These are phyloP conservation scores for Coccinonectria pachysandricola DNA, from an alignment of 2,329 filamentous ascomycete species.

Conservation along the genomic window DNA sequence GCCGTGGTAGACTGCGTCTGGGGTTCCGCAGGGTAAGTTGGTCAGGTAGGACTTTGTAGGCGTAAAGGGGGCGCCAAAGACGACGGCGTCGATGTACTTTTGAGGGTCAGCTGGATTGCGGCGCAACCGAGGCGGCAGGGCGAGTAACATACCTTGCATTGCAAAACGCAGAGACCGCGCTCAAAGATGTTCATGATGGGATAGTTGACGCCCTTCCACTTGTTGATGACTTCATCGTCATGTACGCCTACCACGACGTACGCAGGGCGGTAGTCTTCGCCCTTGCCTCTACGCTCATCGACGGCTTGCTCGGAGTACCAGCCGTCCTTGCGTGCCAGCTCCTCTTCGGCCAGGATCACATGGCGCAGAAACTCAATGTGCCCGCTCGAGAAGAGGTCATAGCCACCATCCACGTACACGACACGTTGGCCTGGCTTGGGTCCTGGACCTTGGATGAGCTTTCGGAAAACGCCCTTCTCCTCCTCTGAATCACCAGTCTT, in stretches of 20 bases:
- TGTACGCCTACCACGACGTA: conserved; percentile 93
- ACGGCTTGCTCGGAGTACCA: conserved; percentile 63
- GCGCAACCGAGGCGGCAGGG: neutral
- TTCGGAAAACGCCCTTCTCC: conserved; percentile 55
- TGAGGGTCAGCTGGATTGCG: conserved; percentile 6
- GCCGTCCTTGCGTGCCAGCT: conserved; percentile 53
- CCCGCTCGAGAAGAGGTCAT: conserved; percentile 91
- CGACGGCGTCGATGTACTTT: conserved; percentile 75
- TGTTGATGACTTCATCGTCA: conserved; percentile 89
- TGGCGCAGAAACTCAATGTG: conserved; percentile 89
- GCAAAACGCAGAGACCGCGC: conserved; percentile 85
- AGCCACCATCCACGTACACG: conserved; percentile 93
- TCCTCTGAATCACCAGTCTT: conserved; percentile 36
- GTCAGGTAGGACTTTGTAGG: conserved; percentile 71
- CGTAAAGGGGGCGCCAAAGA: conserved; percentile 85
- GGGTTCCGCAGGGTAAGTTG: conserved; percentile 61
- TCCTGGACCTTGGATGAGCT: conserved; percentile 59
- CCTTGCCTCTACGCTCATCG: conserved; percentile 52
- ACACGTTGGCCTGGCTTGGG: conserved; percentile 71
- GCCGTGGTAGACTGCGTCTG: conserved; percentile 87
- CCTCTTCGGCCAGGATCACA: conserved; percentile 65
- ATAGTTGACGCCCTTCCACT: conserved; percentile 95
- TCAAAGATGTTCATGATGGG: conserved; percentile 99
- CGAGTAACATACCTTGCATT: conserved; percentile 62
- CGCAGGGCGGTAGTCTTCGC: conserved; percentile 67